These are phyloP conservation scores for Kwoniella europaea DNA, from an alignment of 768 basidiomycete species.

Conservation along the genomic window DNA sequence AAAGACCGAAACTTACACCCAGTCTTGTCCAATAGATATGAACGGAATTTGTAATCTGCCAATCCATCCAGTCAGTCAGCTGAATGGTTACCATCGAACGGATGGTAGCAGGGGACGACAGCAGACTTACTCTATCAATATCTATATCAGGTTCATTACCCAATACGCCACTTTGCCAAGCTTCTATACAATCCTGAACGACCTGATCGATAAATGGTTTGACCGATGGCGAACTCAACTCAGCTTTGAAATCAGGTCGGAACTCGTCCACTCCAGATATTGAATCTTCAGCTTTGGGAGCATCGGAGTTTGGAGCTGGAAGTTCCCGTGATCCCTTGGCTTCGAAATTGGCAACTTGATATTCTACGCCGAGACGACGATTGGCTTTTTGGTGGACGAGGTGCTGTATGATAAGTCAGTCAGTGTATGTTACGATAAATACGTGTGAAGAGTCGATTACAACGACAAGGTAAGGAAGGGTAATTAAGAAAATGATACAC, in stretches of 20 bases:
- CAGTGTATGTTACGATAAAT: not conserved
- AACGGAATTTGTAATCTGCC: constrained; percentile 40
- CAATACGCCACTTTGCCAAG: constrained; percentile 30
- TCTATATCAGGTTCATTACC: constrained; percentile 31
- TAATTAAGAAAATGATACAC: no score
- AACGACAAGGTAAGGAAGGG: no score
- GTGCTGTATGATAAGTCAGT: constrained; percentile 31
- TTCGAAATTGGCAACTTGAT: constrained; percentile 38
- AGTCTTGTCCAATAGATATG: constrained; percentile 47
- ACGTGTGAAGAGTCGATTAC: no score
- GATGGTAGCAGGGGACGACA: not conserved
- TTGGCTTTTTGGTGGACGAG: constrained; percentile 52
- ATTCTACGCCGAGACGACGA: constrained; percentile 49
- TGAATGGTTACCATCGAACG: not conserved
- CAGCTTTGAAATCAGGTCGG: constrained; percentile 43
- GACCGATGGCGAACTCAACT: constrained; percentile 27
- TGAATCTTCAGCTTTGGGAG: constrained; percentile 33
- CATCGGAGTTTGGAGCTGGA: constrained; percentile 33
- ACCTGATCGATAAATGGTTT: constrained; percentile 43
- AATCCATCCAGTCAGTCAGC: not conserved
- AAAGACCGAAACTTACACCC: constrained; percentile 28
- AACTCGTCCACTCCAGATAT: constrained; percentile 42
- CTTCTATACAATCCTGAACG: constrained; percentile 33
- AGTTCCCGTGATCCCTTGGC: constrained; percentile 35
- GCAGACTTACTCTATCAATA: constrained; percentile 30